Evolutionary conservation across 2,329 filamentous ascomycete genomes (phyloP).

Genomic region (Cladophialophora chaetospira): DNA sequence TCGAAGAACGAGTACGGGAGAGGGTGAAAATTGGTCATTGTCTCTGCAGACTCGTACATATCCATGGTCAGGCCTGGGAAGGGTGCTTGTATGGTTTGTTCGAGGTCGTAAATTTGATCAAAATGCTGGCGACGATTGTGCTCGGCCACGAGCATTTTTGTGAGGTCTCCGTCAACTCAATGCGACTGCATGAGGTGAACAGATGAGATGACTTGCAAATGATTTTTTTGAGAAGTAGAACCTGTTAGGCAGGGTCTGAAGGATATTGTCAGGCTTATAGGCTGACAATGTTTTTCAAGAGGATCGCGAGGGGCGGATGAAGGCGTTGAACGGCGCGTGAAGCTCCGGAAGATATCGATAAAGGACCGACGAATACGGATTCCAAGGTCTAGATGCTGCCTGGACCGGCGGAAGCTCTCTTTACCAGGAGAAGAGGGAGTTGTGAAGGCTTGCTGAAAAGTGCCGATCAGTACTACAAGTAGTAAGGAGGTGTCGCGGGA

Average conservation of each 20-base stretch:
- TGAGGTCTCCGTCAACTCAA: not conserved
- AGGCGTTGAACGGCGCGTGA: not conserved
- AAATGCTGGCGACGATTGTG: conserved; percentile 29
- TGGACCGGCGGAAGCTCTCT: not conserved
- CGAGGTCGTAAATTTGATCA: conserved; percentile 24
- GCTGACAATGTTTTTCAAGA: not conserved
- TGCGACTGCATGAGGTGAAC: conserved; percentile 17
- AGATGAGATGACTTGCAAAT: conserved; percentile 1
- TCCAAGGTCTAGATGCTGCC: conserved; percentile 21
- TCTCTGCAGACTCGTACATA: conserved; percentile 19
- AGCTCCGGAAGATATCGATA: conserved; percentile 19
- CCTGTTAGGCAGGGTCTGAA: not conserved
- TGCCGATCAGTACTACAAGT: conserved; percentile 29
- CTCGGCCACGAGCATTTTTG: conserved; percentile 32
- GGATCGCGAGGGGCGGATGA: conserved; percentile 7
- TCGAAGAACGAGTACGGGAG: conserved; percentile 30
- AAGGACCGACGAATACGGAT: conserved; percentile 15
- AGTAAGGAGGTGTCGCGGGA: conserved; percentile 9
- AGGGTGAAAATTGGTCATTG: conserved; percentile 27
- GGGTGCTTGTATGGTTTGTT: conserved; percentile 28
- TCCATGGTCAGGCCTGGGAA: conserved; percentile 30
- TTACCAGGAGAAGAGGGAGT: conserved; percentile 4
- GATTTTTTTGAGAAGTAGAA: not conserved
- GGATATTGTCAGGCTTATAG: conserved; percentile 13
- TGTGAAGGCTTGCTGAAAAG: conserved; percentile 32